Conservation (phyloP, 1,139 yeast genomes). For the Candida tunisiensis region DNA sequence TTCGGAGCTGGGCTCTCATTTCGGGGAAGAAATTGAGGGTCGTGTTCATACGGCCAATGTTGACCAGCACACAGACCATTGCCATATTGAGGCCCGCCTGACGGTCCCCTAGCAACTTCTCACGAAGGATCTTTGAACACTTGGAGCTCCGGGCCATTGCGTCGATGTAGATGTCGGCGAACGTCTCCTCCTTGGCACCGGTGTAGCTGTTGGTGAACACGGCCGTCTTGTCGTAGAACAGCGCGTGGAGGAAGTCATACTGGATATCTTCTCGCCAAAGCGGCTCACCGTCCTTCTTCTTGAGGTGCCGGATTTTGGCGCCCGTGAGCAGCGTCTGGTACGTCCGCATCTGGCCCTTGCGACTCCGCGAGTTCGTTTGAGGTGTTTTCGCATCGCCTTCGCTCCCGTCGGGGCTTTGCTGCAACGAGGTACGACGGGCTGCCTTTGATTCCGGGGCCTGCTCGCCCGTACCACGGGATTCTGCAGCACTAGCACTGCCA, state of each 20-base stretch:
- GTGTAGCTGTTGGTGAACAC: constrained; percentile 53
- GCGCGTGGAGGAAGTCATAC: constrained; percentile 49
- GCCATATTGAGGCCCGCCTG: constrained; percentile 55
- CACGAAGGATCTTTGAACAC: constrained; percentile 69
- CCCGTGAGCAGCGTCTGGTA: constrained; percentile 16
- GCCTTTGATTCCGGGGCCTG: not conserved
- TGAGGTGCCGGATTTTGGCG: constrained; percentile 47
- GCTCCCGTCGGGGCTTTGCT: too few relatives aligned
- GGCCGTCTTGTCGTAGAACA: constrained; percentile 45
- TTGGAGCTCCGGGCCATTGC: constrained; percentile 73
- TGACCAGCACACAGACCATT: constrained; percentile 72
- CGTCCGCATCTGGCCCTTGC: constrained; percentile 10
- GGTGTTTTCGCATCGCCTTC: too few relatives aligned
- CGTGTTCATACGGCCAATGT: constrained; percentile 88
- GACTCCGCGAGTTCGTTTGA: too few relatives aligned
- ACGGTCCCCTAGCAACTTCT: constrained; percentile 50
- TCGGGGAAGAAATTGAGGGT: constrained; percentile 93
- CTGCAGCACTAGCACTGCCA: not conserved
- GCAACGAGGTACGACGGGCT: too few relatives aligned
- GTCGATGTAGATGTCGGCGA: constrained; percentile 71
- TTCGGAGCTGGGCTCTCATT: constrained; percentile 84
- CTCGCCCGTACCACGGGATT: not conserved
- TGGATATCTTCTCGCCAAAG: constrained; percentile 83
- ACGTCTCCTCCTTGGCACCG: constrained; percentile 32
- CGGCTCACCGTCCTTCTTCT: constrained; percentile 86